phyloP scores from a whole-genome alignment of 306 rosid species.

The Trifolium pratense region DNA sequence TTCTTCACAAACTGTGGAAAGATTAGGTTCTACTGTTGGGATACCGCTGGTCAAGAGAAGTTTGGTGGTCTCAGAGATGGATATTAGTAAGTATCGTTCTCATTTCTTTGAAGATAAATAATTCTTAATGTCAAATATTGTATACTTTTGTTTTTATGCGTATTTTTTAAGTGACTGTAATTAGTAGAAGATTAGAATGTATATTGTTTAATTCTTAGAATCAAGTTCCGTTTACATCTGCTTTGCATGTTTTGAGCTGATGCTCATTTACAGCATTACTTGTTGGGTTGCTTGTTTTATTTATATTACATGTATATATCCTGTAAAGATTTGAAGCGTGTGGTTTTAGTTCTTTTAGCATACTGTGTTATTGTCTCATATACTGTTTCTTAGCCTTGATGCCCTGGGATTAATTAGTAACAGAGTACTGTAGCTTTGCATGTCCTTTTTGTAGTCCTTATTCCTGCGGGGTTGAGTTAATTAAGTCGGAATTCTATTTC shows the following conservation, averaged over 20 bases:
- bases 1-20: conserved; percentile 76
- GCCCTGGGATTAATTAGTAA: not conserved
- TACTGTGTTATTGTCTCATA: not conserved
- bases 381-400: not conserved
- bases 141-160: too few species aligned
- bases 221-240: not conserved
- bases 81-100: conserved; percentile 52
- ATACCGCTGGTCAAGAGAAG: conserved; percentile 77
- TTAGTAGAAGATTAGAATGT: not conserved
- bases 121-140: too few species aligned
- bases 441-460: not conserved
- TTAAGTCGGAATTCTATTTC: not conserved
- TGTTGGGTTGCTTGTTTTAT: not conserved
- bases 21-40: conserved; percentile 80
- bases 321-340: not conserved
- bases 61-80: conserved; percentile 80
- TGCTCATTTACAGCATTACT: not conserved
- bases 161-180: too few species aligned
- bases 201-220: not conserved
- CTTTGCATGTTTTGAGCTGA: not conserved
- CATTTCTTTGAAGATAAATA: not conserved
- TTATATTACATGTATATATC: not conserved
- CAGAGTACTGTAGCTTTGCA: not conserved
- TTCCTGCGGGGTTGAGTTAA: too few species aligned
- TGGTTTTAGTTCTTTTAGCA: not conserved